Conservation (phyloP, 805 yeast genomes). For the Ogataea allantospora region DNA sequence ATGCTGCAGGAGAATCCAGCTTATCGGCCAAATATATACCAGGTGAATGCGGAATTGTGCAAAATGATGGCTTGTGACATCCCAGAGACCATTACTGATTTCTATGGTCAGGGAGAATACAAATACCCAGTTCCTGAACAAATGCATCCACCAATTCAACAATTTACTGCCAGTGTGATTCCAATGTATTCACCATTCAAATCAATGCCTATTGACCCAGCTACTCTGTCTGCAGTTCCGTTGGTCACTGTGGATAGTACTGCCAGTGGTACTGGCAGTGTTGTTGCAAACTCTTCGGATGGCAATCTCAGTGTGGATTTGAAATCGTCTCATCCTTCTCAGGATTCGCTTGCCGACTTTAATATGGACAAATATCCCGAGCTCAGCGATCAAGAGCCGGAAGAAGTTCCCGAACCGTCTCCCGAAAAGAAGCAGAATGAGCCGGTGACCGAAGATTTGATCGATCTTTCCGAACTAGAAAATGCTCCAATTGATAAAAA, state of each 20-base stretch:
- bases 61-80: constrained; percentile 54
- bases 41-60: constrained; percentile 65
- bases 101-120: constrained; percentile 36
- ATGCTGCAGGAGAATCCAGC: constrained; percentile 82
- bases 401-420: constrained; percentile 10
- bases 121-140: constrained; percentile 28
- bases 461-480: constrained; percentile 13
- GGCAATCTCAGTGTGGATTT: not conserved
- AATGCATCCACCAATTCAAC: constrained; percentile 28
- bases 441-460: constrained; percentile 9
- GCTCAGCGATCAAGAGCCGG: not conserved
- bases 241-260: constrained; percentile 1
- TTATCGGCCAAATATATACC: constrained; percentile 83
- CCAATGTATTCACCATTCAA: constrained; percentile 34
- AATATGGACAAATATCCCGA: constrained; percentile 12
- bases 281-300: no score
- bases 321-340: constrained; percentile 5
- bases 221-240: constrained; percentile 23
- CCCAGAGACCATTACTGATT: constrained; percentile 29
- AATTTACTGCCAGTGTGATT: constrained; percentile 30
- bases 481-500: not conserved
- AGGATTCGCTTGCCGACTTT: constrained; percentile 9
- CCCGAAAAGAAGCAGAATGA: constrained; percentile 20
- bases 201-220: constrained; percentile 42
- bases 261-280: not conserved